Percentiles rank a stretch among this genome's conserved stretches.
phyloP scores from a whole-genome alignment of 2,329 filamentous ascomycete species.

The Ophioceras dolichostomum region DNA sequence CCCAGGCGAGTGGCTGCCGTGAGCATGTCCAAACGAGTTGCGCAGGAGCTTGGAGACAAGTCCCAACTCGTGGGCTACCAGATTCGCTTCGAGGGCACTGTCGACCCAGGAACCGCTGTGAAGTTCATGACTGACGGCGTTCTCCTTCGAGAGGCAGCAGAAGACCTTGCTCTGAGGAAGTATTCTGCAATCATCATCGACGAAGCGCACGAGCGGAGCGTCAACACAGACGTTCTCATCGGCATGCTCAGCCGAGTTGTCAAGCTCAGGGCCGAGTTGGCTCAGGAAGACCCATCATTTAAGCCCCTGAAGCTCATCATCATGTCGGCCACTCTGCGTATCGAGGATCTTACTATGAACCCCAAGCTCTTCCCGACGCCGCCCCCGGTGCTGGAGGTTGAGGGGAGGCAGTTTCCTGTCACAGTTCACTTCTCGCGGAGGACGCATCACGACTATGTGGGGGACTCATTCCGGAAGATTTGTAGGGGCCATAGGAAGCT shows the following conservation, averaged over 20 bases:
- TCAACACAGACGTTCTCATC: constrained; percentile 97
- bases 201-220: constrained; percentile 91
- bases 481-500: constrained; percentile 79
- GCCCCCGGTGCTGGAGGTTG: constrained; percentile 77
- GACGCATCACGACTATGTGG: constrained; percentile 78
- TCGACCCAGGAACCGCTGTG: constrained; percentile 68
- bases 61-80: constrained; percentile 78
- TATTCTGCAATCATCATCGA: constrained; percentile 94
- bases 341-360: constrained; percentile 85
- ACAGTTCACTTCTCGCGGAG: constrained; percentile 77
- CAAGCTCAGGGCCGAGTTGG: constrained; percentile 65
- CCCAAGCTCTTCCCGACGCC: constrained; percentile 61
- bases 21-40: constrained; percentile 90
- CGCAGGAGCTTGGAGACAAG: constrained; percentile 68
- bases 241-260: constrained; percentile 93
- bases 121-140: constrained; percentile 99
- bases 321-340: constrained; percentile 91
- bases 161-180: constrained; percentile 77
- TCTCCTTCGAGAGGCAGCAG: constrained; percentile 76
- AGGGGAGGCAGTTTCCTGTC: constrained; percentile 85
- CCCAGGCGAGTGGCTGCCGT: constrained; percentile 90
- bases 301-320: constrained; percentile 86
- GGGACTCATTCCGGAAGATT: constrained; percentile 82
- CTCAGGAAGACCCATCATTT: constrained; percentile 54
- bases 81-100: constrained; percentile 86